Evolutionary conservation across 225 moss, liverwort and hornwort species (phyloP).

Genomic region (Pleurozium schreberi): DNA sequence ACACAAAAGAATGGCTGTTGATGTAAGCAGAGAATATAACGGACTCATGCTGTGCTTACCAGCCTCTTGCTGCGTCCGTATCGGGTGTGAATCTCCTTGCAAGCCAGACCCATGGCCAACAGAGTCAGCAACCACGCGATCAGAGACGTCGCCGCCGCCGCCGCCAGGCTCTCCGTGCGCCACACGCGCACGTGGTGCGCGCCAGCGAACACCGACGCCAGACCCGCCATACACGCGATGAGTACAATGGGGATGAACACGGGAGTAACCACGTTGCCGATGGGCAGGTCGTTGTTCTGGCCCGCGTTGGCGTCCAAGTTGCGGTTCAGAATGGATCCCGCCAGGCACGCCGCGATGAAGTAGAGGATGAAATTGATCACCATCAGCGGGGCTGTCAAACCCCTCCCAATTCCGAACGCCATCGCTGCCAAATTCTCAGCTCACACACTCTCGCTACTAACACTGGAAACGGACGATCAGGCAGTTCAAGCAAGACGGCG

Average conservation of each 20-base stretch:
- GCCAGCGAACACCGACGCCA: conserved; percentile 21
- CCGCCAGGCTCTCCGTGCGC: conserved; percentile 23
- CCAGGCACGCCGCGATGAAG: conserved; percentile 8
- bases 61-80: conserved; percentile 17
- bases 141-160: conserved; percentile 20
- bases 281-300: neutral
- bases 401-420: conserved; percentile 15
- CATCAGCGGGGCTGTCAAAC: conserved; percentile 6
- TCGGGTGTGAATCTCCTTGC: conserved; percentile 16
- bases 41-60: neutral
- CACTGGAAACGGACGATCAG: neutral
- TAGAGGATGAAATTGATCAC: conserved; percentile 13
- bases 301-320: conserved; percentile 2
- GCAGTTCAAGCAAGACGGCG: neutral
- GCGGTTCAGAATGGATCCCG: conserved; percentile 22
- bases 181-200: conserved; percentile 23
- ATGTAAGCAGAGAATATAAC: neutral
- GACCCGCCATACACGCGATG: conserved; percentile 23
- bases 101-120: conserved; percentile 16
- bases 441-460: neutral
- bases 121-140: conserved; percentile 16
- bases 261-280: conserved; percentile 6
- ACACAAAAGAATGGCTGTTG: neutral
- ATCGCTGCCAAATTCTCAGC: neutral
- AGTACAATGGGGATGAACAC: conserved; percentile 8